Base-by-base conservation (phyloP, 2,329 filamentous ascomycete species). In the Domatiomyces globalis region DNA sequence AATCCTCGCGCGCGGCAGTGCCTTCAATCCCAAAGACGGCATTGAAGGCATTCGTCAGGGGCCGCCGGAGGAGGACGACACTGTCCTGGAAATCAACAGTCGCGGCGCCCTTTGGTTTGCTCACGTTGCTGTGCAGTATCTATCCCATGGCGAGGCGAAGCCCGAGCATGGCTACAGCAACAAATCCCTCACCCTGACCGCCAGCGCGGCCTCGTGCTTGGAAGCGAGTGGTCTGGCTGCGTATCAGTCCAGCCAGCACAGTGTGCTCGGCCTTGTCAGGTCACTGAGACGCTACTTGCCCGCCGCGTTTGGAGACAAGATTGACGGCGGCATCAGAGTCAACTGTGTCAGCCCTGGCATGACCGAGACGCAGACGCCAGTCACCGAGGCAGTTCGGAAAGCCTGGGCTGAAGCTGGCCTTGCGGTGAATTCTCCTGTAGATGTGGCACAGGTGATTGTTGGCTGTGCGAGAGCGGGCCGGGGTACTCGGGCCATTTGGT, bases 171-270 rank as follows among this genome's bases (percentile, higher is more conserved):
- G 33, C 8, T 39, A 39, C 33, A 39, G 33, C 10, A 67, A 72
- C 55, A 68, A 69, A 27, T 70, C 66, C 4, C 62, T 73, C 42
- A 65, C 65, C 0, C 61, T 73, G 9, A 65, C 72, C 19, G 68
- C 69, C 45, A 74, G 69, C 7, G 66, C 71, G 1, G 71, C 72
- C 0, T 73, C 73, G 1, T 73, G 76, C 56, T 70, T 70, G 15
- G 71, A 74, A 43, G 66, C 68, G 7, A 71, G 73, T 0, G 73
- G 71, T 0, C 59, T 75, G 1, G 69, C 70, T 49, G 63, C 73
- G 19, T 76, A 77, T 55, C 67, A 67, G 4, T 64, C 73, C 0
- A 65, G 68, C 2, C 76, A 77, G 56, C 73, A 76, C 53, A 73
- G 71, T 18, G 68, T 77, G 0, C 62, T 73, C 33, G 74, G 74